Evolutionary conservation across 768 basidiomycete genomes (phyloP), one percentile per base, ranked within the genome.

Genomic region (Boletus rubroflammeus): DNA sequence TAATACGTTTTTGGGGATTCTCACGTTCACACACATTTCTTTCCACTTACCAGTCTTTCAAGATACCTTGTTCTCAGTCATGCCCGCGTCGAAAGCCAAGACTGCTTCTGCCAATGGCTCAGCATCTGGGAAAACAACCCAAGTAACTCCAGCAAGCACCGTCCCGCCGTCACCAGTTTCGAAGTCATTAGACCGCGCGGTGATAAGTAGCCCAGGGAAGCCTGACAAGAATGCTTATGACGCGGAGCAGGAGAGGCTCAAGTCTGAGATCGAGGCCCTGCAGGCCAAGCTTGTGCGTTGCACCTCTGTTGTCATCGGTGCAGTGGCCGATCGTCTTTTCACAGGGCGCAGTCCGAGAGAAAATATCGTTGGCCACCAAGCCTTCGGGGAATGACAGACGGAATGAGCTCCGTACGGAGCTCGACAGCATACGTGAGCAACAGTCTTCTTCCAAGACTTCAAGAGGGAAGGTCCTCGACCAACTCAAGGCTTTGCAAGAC

Each of bases 181-280:
- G 2, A 68, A 65, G 38, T 21, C 45, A 10, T 43, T n/a, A 28
- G 61, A 67, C n/a, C 60, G 31, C n/a, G 26, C 49, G 19, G 31
- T 54, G 19, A 51, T 64, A 9, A 64, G 72, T 34, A 51, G 64
- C 47, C 70, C 76, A 43, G 84, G 81, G 41, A 90, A 78, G 68
- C 95, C 95, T 31, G 94, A 97, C 80, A 93, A 93, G 73, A 79
- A 79, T 45, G 75, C 72, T n/a, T 88, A 88, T 69, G 90, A 97
- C 50, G 80, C 78, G 9, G 93, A 98, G 74, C 92, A 95, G 73
- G 85, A 88, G 50, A 82, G 72, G 64, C 75, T 95, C 60, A 93
- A 88, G 72, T 73, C 78, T 25, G 88, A 94, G 65, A 95, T 98
- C 63, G 94, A 95, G 55, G 78, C 74, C 44, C 71, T 93, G 46